Evolutionary conservation across 257 asterid genomes (phyloP).

Genomic region (Solanum ossicruentum): DNA sequence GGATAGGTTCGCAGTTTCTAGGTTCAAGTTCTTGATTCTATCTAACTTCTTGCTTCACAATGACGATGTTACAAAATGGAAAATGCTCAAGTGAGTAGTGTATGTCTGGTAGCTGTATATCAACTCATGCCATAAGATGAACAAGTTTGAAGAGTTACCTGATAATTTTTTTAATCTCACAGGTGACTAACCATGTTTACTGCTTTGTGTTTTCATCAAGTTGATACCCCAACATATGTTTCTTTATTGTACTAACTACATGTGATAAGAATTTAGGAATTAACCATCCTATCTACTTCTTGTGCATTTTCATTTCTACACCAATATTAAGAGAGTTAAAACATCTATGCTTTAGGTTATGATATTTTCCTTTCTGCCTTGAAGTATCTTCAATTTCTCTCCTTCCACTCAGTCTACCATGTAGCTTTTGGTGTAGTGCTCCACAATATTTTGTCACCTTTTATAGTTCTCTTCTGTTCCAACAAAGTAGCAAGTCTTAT

Average conservation of each 20-base stretch:
- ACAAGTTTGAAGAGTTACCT: background rate
- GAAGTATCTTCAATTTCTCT: background rate
- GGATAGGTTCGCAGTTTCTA: background rate
- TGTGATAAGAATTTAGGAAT: background rate
- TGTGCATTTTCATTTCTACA: background rate
- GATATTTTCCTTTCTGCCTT: background rate
- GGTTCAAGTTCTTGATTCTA: background rate
- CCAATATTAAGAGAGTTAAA: background rate
- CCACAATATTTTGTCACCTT: background rate
- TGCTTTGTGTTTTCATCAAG: background rate
- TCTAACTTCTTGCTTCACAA: background rate
- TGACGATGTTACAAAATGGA: background rate
- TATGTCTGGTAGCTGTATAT: background rate
- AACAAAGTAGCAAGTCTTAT: background rate
- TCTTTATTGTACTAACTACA: background rate
- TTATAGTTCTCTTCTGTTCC: background rate
- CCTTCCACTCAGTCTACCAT: background rate
- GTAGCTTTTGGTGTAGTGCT: background rate
- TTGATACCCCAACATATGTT: background rate
- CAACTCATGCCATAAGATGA: background rate
- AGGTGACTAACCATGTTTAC: background rate
- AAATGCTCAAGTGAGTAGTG: background rate
- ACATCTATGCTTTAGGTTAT: background rate
- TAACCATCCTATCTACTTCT: background rate
- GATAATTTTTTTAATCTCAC: background rate